These are phyloP conservation scores for Neurospora tetrasperma DNA, from an alignment of 495 filamentous ascomycete genomes.

Conservation along the genomic window DNA sequence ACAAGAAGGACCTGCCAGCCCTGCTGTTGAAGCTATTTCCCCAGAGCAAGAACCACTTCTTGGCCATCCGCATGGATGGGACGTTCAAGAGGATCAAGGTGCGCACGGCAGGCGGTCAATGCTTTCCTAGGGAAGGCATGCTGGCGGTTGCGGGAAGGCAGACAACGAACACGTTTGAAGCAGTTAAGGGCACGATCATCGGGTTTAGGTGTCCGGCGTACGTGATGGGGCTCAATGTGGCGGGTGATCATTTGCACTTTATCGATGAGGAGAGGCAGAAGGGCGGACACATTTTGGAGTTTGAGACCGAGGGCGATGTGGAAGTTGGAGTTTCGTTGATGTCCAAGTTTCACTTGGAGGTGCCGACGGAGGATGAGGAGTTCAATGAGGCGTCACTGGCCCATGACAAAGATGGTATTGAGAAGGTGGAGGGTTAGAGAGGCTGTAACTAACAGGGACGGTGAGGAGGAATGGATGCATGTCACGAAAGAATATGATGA, in stretches of 20 bases:
- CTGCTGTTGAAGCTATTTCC: conserved; percentile 29
- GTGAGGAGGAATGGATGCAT: neutral
- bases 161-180: conserved; percentile 23
- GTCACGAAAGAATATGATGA: neutral
- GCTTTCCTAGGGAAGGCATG: conserved; percentile 26
- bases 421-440: conserved; percentile 21
- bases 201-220: conserved; percentile 40
- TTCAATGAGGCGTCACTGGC: conserved; percentile 32
- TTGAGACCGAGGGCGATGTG: conserved; percentile 31
- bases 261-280: conserved; percentile 30
- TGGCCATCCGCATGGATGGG: conserved; percentile 30
- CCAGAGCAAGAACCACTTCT: conserved; percentile 28
- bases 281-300: conserved; percentile 40
- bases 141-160: conserved; percentile 33
- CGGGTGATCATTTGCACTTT: conserved; percentile 44
- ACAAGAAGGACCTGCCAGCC: conserved; percentile 28
- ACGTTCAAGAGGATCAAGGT: conserved; percentile 27
- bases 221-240: conserved; percentile 38
- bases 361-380: conserved; percentile 31
- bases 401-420: conserved; percentile 23
- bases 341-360: conserved; percentile 26
- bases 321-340: conserved; percentile 23
- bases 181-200: conserved; percentile 33
- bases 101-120: conserved; percentile 29
- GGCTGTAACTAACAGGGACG: neutral